These are phyloP conservation scores for Hibiscus trionum DNA, from an alignment of 345 rosid genomes.

Conservation along the genomic window DNA sequence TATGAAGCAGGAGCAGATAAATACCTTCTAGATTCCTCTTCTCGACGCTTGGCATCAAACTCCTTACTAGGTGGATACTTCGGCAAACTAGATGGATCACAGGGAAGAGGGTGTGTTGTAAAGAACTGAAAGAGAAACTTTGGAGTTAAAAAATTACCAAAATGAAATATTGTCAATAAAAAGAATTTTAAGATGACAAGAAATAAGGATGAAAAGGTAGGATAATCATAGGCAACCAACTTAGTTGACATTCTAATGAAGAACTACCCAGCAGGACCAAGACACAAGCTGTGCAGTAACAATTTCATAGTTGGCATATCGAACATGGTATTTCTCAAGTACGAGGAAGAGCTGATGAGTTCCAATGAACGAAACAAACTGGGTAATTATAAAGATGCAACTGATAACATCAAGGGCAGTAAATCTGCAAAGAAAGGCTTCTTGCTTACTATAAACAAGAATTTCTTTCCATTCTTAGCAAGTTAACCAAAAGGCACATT, in stretches of 20 bases:
- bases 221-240: not conserved
- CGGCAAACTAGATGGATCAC: slow-evolving; percentile 58
- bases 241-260: not conserved
- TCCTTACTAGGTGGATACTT: slow-evolving; percentile 62
- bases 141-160: not conserved
- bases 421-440: slow-evolving; percentile 1
- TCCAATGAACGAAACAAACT: not conserved
- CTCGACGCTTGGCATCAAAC: slow-evolving; percentile 39
- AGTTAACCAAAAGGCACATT: not conserved
- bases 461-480: not conserved
- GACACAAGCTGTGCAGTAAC: not conserved
- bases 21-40: slow-evolving; percentile 49
- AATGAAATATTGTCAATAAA: not conserved
- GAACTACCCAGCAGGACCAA: not conserved
- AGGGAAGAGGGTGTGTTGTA: slow-evolving; percentile 46
- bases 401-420: not conserved
- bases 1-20: not conserved
- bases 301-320: not conserved
- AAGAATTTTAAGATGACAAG: not conserved
- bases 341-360: not conserved
- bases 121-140: slow-evolving; percentile 34
- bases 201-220: not conserved
- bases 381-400: not conserved
- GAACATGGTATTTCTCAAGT: not conserved
- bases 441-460: not conserved